A percentile compares a stretch with the other conserved stretches of the same genome.
Conservation (phyloP, 768 basidiomycete species). For the Termitomyces sp. region DNA sequence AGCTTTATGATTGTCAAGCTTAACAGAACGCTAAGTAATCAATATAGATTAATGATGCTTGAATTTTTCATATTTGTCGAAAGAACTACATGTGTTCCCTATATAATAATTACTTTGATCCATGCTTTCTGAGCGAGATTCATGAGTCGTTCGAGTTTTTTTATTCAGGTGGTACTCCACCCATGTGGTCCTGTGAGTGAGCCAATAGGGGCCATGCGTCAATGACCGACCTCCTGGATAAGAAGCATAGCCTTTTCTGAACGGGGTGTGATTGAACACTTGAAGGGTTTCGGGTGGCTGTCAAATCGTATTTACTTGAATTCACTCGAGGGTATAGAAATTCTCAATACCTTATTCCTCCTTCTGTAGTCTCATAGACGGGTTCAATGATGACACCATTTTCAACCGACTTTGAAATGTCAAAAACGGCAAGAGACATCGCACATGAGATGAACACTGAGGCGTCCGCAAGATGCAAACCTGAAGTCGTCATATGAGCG, state of each 20-base stretch:
- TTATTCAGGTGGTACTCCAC: not conserved
- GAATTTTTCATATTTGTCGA: not conserved
- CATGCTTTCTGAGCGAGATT: not conserved
- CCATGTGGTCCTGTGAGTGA: not conserved
- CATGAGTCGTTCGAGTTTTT: not conserved
- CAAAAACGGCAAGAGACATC: constrained; percentile 47
- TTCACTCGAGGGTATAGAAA: not conserved
- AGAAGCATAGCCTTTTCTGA: not conserved
- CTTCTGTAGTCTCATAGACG: constrained; percentile 50
- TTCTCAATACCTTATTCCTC: constrained; percentile 51
- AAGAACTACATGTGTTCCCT: not conserved
- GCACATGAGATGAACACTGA: constrained; percentile 48
- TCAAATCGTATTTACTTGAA: not conserved
- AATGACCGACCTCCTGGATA: not conserved
- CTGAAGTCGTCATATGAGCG: constrained; percentile 21
- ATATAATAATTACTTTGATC: not conserved
- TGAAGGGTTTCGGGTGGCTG: not conserved
- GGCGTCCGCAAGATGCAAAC: constrained; percentile 48
- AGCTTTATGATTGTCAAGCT: not conserved
- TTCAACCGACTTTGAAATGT: constrained; percentile 41
- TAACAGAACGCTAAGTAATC: not conserved
- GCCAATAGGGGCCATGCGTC: not conserved
- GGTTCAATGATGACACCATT: constrained; percentile 43
- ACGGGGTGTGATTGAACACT: not conserved
- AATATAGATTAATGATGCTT: not conserved